Evolutionary conservation across 257 asterid species (phyloP), one percentile per base, ranked within the genome.

Genomic region (Haberlea rhodopensis): DNA sequence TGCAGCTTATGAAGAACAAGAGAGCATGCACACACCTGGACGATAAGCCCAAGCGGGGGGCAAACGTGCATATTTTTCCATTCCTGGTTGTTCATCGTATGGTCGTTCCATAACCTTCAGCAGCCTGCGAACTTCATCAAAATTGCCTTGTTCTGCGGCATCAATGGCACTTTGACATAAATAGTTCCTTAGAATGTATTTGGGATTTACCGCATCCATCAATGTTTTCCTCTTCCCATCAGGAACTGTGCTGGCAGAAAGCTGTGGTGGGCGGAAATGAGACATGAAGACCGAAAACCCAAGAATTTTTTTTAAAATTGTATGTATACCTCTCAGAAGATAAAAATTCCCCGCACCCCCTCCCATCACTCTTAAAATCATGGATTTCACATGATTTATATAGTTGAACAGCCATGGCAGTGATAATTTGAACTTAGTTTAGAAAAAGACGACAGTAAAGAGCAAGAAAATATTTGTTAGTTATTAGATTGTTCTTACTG

Each of bases 1-100:
- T 68, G 63, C 63, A 74, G 59, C 75, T 86, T 75, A 87, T 19
- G 99, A 94, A 56, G 97, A 94, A 78, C 99, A 94, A 56, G 99
- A 94, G 62, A 94, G 96, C 99, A 90, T 94, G 85, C 97, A 77
- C 16, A 90, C 99, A 1, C 99, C 97, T 0, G 97, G 99, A 48
- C 97, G 95, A 72, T 90, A 87, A 10, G 97, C 99, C 99, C 99
- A 94, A 7, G 97, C 99, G 0, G 97, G 97, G 61, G 97, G 97
- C 75, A 94, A 66, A 2, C 97, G 89, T 0, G 99, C 96, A 40
- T 87, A 90, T 71, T 85, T 94, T 56, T 86, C 99, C 99, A 94
- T 94, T 62, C 96, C 97, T 0, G 95, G 97, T 71, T 90, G 97
- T 31, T 94, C 99, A 8, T 94, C 95, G 23, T 80, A 90, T 1